Evolutionary conservation across 345 rosid species (phyloP), one percentile per base, ranked within the genome.

Genomic region (Citrus sinensis): DNA sequence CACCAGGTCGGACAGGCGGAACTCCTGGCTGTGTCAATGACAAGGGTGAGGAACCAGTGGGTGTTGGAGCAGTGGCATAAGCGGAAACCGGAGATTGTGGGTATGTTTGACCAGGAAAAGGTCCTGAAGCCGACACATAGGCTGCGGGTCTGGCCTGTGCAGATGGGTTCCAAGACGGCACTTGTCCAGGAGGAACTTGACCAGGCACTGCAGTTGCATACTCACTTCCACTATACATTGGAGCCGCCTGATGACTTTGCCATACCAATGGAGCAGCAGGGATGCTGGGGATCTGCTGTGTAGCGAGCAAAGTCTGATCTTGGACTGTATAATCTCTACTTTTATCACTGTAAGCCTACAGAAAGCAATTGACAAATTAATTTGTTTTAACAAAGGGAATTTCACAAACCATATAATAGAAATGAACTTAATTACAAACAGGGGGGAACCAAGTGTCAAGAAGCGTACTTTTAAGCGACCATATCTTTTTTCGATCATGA

Each of bases 301-400:
- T 85, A 55, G 89, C 88, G 27, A 86, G 79, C 78, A 83, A 82
- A 84, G 83, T 89, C 61, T 83, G 83, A 84, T 88, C 90, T 25
- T 93, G 94, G 32, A 92, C 82, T 13, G 98, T 95, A 73, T 91
- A 95, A 82, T 95, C 99, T 89, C 98, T 89, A 82, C 99, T 93
- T 86, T 93, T 95, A 80, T 95, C 99, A 79, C 93, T 92, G 88
- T 80, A 92, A 13, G 98, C 96, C 99, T 93, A 77, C 56, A 75
- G 78, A 67, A 42, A 22, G n/a, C 54, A 60, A 27, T 39, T 14
- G 59, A 35, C 70, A 74, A 85, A 72, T 72, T 55, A 51, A 71
- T 67, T 39, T 65, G 49, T 64, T 34, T 67, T 70, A 55, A 60
- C 74, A 30, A 35, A 7, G 56, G 20, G 46, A 24, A 51, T 14